Percentiles rank a stretch among this genome's conserved stretches.
These are phyloP conservation scores for Salix purpurea DNA, from an alignment of 345 rosid species.

Conservation along the genomic window DNA sequence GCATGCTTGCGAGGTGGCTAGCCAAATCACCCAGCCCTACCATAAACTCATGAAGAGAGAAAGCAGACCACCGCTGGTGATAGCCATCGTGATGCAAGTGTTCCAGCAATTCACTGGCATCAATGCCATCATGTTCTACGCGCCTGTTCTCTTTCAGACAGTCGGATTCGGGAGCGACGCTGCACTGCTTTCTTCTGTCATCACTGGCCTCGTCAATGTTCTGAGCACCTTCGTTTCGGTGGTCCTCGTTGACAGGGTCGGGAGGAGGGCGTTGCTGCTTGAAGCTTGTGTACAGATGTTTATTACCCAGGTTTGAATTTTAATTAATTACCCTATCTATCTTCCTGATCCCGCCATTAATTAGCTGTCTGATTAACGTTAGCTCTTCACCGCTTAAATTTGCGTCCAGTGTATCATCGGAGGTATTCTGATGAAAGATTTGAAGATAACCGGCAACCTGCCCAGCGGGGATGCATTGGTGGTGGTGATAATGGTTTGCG, in stretches of 20 bases:
- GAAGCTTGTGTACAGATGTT: slow-evolving; percentile 31
- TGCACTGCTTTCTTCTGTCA: slow-evolving; percentile 41
- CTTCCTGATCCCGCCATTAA: not conserved
- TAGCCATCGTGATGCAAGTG: slow-evolving; percentile 47
- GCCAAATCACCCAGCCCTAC: slow-evolving; percentile 39
- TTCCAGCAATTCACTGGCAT: slow-evolving; percentile 77
- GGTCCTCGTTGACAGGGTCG: slow-evolving; percentile 28
- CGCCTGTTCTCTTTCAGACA: slow-evolving; percentile 50
- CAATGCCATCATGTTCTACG: slow-evolving; percentile 50
- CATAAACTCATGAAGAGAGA: slow-evolving; percentile 31
- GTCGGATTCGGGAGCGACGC: slow-evolving; percentile 45
- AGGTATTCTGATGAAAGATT: slow-evolving; percentile 21
- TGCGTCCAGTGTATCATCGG: slow-evolving; percentile 27
- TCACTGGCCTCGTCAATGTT: slow-evolving; percentile 31
- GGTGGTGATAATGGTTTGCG: slow-evolving; percentile 37
- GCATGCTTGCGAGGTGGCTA: slow-evolving; percentile 40
- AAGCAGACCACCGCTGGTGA: slow-evolving; percentile 41
- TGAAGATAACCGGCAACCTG: slow-evolving; percentile 19
- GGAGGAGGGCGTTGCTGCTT: slow-evolving; percentile 34
- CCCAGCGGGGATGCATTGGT: slow-evolving; percentile 16
- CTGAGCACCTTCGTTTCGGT: slow-evolving; percentile 25
- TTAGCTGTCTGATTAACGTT: too few relatives aligned
- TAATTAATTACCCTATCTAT: not conserved
- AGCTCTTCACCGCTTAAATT: not conserved
- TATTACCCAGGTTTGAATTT: slow-evolving; percentile 21